phyloP scores from a whole-genome alignment of 768 basidiomycete genomes.

The Tulasnella sp. region DNA sequence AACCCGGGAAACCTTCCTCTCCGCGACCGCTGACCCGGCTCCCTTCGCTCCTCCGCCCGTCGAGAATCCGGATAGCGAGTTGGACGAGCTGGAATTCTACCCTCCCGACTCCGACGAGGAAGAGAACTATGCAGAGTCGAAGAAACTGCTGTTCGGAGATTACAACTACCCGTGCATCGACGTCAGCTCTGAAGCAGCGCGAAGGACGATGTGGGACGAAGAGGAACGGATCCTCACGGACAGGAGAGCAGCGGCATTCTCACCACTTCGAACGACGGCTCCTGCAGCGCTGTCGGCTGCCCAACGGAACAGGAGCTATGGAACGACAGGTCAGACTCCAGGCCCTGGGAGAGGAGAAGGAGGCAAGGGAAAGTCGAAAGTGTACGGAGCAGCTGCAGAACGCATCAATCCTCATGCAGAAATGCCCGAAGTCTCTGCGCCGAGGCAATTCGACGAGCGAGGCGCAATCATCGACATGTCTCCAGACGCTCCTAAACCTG shows the following conservation, averaged over 20 bases:
- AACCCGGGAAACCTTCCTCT: not conserved
- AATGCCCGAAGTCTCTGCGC: constrained; percentile 3
- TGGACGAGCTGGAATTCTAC: constrained; percentile 55
- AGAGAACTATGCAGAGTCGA: constrained; percentile 71
- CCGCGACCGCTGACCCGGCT: constrained; percentile 39
- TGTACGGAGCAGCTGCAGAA: constrained; percentile 37
- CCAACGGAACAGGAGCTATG: constrained; percentile 50
- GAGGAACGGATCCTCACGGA: constrained; percentile 82
- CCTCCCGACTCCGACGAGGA: constrained; percentile 74
- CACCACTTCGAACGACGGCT: constrained; percentile 48
- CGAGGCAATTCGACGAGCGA: constrained; percentile 13
- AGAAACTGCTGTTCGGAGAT: constrained; percentile 83
- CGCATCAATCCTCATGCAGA: not conserved
- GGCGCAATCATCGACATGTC: constrained; percentile 54
- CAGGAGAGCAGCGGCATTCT: constrained; percentile 73
- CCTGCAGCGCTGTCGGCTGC: constrained; percentile 32
- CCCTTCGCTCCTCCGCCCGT: constrained; percentile 49
- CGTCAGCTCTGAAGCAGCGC: constrained; percentile 75
- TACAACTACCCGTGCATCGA: constrained; percentile 90
- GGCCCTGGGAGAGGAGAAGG: constrained; percentile 9
- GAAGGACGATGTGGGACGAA: constrained; percentile 72
- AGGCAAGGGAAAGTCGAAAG: constrained; percentile 20
- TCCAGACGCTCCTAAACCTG: constrained; percentile 45
- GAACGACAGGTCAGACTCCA: constrained; percentile 50
- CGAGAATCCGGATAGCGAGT: constrained; percentile 42